Evolutionary conservation across 805 yeast genomes (phyloP).

Genomic region (Wickerhamiella australiensis): DNA sequence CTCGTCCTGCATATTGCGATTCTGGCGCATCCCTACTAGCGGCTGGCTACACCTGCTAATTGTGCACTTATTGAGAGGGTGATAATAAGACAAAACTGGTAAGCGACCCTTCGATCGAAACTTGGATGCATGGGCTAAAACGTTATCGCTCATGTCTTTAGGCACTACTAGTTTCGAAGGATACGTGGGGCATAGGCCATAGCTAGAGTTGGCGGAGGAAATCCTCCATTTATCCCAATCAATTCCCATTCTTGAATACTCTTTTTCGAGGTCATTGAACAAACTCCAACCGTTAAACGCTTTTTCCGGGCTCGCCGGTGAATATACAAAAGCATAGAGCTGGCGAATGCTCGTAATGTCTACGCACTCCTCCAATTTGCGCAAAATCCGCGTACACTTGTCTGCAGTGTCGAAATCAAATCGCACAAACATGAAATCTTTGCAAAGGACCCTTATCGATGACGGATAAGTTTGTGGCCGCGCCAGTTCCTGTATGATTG

Average conservation of each 20-base stretch:
- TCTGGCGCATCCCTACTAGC: conserved; percentile 75
- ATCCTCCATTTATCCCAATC: conserved; percentile 52
- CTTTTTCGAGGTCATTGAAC: conserved; percentile 49
- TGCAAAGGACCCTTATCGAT: conserved; percentile 59
- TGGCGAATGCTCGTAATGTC: conserved; percentile 40
- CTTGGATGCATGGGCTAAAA: conserved; percentile 69
- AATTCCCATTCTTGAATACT: conserved; percentile 61
- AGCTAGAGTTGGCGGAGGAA: conserved; percentile 47
- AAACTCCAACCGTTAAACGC: conserved; percentile 54
- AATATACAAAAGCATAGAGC: conserved; percentile 73
- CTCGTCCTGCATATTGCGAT: conserved; percentile 86
- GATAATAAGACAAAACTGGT: conserved; percentile 70
- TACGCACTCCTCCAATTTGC: conserved; percentile 56
- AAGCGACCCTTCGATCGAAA: conserved; percentile 77
- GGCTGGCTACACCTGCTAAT: conserved; percentile 91
- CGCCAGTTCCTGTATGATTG: conserved; percentile 46
- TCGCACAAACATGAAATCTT: conserved; percentile 73
- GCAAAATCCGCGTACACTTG: conserved; percentile 59
- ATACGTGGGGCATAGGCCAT: conserved; percentile 55
- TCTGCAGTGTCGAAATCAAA: conserved; percentile 54
- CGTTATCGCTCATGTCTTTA: conserved; percentile 61
- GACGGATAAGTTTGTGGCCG: conserved; percentile 17
- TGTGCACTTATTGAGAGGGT: conserved; percentile 48
- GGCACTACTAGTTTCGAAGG: conserved; percentile 65
- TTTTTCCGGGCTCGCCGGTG: conserved; percentile 59